A percentile compares a stretch with the other conserved stretches of the same genome.
These are phyloP conservation scores for Kwoniella botswanensis DNA, from an alignment of 768 basidiomycete species.

Conservation along the genomic window DNA sequence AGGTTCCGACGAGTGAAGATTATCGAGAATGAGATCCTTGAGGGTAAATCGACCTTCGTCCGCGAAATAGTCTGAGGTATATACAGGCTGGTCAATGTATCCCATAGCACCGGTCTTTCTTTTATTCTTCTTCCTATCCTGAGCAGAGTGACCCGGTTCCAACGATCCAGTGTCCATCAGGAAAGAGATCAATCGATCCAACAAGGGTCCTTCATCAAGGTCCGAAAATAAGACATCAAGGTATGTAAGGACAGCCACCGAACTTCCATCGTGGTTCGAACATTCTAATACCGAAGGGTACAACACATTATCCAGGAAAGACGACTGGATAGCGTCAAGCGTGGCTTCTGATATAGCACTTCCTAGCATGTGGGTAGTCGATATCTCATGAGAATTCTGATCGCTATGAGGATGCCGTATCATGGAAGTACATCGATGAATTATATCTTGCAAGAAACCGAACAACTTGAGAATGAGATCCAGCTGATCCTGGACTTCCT, in stretches of 20 bases:
- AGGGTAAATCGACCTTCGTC: slow-evolving; percentile 87
- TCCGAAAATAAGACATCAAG: slow-evolving; percentile 68
- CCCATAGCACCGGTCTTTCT: slow-evolving; percentile 84
- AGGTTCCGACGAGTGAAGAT: slow-evolving; percentile 71
- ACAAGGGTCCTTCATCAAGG: slow-evolving; percentile 45
- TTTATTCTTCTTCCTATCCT: slow-evolving; percentile 12
- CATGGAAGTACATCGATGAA: slow-evolving; percentile 62
- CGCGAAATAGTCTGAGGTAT: slow-evolving; percentile 75
- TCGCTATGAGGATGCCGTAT: slow-evolving; percentile 6
- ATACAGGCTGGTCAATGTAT: slow-evolving; percentile 72
- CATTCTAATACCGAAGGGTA: slow-evolving; percentile 93
- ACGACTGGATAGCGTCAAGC: slow-evolving; percentile 76
- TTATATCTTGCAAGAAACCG: slow-evolving; percentile 88
- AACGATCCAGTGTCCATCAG: slow-evolving; percentile 28
- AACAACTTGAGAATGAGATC: slow-evolving; percentile 89
- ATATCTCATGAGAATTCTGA: slow-evolving; percentile 6
- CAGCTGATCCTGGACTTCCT: slow-evolving; percentile 77
- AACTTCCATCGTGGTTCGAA: slow-evolving; percentile 90
- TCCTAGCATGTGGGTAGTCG: slow-evolving; percentile 67
- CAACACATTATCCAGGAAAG: slow-evolving; percentile 89
- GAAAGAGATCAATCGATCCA: slow-evolving; percentile 29
- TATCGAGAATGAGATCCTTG: slow-evolving; percentile 82
- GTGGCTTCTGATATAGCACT: slow-evolving; percentile 82
- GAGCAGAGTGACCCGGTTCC: not conserved
- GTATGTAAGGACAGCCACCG: slow-evolving; percentile 93